Evolutionary conservation across 192 early-diverging fungal species (phyloP), one percentile per base, ranked within the genome.

Genomic region (Podila horticola): DNA sequence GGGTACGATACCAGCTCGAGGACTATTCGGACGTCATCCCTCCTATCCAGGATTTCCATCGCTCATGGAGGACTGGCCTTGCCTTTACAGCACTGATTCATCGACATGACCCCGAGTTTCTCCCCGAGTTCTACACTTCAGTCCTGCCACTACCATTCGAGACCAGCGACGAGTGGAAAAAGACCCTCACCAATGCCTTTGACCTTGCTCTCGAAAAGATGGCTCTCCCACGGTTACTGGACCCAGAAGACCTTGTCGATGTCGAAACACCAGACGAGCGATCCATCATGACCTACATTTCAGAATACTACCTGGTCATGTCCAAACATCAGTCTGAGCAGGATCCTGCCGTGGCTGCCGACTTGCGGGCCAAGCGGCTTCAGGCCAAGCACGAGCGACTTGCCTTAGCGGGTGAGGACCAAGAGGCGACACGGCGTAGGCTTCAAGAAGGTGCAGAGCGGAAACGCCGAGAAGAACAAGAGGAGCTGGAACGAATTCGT

Each of bases 211-310:
- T 75, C 20, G 41, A 73, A 15, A 77, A 84, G 19, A 85, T 88
- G 85, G 76, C 57, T 7, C 63, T 88, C 4, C 83, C 83, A 22
- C n/a, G 71, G 0, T 74, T 85, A 26, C 62, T 88, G 8, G 85
- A 84, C 45, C 84, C 87, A 22, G 85, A 86, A 55, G 85, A 88
- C 64, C 49, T 88, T 15, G 65, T 85, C 15, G 85, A 86, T 36
- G 85, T 88, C 2, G 87, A 88, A 55, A 83, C 73, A 58, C 87
- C 87, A 0, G 85, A 88, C 28, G 87, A 88, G 33, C 82, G 85
- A 9, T 85, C 83, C 58, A 83, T 88, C 15, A 86, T 88, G 87
- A 85, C 84, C 67, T 88, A 86, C 38, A 74, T 88, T 7, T 71
- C 74, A 11, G 87, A 88, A 63, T 88, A 84, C 30, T 86, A 86